Conservation (phyloP, 1,284 basidiomycete genomes). For the Cryptococcus hybrid region DNA sequence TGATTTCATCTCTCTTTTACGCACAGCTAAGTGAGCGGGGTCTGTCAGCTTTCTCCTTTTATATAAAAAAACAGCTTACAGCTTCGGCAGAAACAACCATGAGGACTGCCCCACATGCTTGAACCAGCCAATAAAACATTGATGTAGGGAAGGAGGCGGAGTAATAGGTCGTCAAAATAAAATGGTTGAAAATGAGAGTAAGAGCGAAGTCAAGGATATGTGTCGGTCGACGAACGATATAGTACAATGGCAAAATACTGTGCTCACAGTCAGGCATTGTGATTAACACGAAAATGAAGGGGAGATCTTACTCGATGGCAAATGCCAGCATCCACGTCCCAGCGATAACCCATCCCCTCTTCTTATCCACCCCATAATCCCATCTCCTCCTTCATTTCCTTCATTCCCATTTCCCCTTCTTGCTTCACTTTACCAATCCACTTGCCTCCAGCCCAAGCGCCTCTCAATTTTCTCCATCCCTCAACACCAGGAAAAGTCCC, state of each 20-base stretch:
- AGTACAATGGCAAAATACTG: conserved; percentile 85
- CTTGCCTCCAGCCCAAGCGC: conserved; percentile 52
- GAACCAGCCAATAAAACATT: conserved; percentile 82
- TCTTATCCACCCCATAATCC: conserved; percentile 62
- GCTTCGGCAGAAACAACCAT: conserved; percentile 85
- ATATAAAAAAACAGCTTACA: conserved; percentile 27
- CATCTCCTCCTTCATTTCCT: conserved; percentile 32
- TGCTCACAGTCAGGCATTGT: neutral
- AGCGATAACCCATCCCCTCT: conserved; percentile 83
- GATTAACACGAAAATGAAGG: neutral
- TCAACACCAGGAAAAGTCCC: conserved; percentile 20
- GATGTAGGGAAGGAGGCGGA: conserved; percentile 81
- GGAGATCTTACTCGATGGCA: conserved; percentile 67
- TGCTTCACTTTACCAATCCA: conserved; percentile 28
- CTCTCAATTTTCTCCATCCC: conserved; percentile 54
- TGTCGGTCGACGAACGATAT: conserved; percentile 82
- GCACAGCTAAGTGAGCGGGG: conserved; percentile 56
- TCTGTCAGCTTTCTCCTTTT: too few species aligned
- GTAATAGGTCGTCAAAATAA: conserved; percentile 90
- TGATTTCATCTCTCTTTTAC: conserved; percentile 88
- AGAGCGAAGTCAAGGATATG: conserved; percentile 91
- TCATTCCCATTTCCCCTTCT: conserved; percentile 5
- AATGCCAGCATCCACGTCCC: conserved; percentile 76
- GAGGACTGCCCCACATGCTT: conserved; percentile 66
- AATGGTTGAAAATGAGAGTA: conserved; percentile 84